phyloP scores from a whole-genome alignment of 345 rosid genomes.

The Eucalyptus victrix region DNA sequence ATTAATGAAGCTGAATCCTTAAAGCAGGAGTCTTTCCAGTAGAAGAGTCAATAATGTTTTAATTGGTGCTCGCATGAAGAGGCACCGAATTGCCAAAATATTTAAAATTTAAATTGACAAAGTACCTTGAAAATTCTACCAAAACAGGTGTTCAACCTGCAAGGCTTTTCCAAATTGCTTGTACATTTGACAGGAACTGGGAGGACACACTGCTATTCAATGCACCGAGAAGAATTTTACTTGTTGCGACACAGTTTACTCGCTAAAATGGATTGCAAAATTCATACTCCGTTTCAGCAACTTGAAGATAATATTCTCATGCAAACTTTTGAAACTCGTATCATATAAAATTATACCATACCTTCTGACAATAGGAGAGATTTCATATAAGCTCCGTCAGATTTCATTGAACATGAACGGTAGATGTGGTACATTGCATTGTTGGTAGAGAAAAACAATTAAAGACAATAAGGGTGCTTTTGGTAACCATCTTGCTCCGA shows the following conservation, averaged over 20 bases:
- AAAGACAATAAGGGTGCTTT: not conserved
- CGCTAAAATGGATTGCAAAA: not conserved
- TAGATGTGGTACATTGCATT: not conserved
- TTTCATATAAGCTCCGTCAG: not conserved
- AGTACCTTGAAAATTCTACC: not conserved
- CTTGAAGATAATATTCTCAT: not conserved
- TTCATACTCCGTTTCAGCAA: not conserved
- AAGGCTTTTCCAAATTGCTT: not conserved
- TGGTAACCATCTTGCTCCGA: too few relatives aligned
- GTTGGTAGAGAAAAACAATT: not conserved
- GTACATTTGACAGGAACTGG: not conserved
- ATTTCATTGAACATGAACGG: not conserved
- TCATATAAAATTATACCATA: not conserved
- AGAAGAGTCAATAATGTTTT: not conserved
- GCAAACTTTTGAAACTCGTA: not conserved
- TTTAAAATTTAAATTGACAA: not conserved
- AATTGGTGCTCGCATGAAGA: not conserved
- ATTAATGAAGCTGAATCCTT: not conserved
- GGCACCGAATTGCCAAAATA: not conserved
- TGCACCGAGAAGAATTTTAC: not conserved
- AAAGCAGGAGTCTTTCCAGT: not conserved
- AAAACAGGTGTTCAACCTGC: not conserved
- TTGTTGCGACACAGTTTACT: not conserved
- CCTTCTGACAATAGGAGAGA: not conserved
- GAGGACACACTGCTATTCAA: not conserved